Base-by-base conservation (phyloP, 2,329 filamentous ascomycete genomes). In the Phyllosticta citrichinensis region DNA sequence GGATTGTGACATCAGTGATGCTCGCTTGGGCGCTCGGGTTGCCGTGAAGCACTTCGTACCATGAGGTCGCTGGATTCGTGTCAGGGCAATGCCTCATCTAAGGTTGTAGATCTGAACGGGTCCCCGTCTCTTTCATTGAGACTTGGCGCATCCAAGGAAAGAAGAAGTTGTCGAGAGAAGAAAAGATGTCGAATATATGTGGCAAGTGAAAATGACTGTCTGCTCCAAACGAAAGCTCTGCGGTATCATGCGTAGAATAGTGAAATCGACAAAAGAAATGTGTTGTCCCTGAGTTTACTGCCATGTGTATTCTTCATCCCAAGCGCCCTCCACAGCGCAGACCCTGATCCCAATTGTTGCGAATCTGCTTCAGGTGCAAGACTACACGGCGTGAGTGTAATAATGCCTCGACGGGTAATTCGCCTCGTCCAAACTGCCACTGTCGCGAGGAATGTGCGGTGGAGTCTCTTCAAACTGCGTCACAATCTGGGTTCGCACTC, bases 401-500 rank as follows among this genome's bases (percentile, higher is more conserved):
- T 17, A 47, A 6, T 12, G 40, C 40, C 17, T 17, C 17, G 40
- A 47, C 12, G 17, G 40, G 14, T 47, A 12, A n/a, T 30, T 35
- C 6, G 25, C n/a, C 27, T 53, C 60, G 55, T 62, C 57, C 51
- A 58, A 24, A 22, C 60, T 62, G 24, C 14, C 52, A 33, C 58
- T 60, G n/a, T 62, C 33, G 33, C 40, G 40, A 6, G 17, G 17
- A 3, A 47, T 14, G n/a, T 47, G 40, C 17, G 17, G 40, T 4
- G 14, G 14, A 5, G 17, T 47, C 40, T 11, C 11, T 33, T 58
- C 56, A 24, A 50, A 56, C 47, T 60, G 61, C 6, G 61, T 62
- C 20, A 50, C 40, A 53, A 62, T 62, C 52, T 62, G 56, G 9
- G 61, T 62, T 27, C 57, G 56, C 6, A 60, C 61, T 6, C 57